These are phyloP conservation scores for Aspergillus sergii DNA, from an alignment of 2,329 filamentous ascomycete genomes.

Conservation along the genomic window DNA sequence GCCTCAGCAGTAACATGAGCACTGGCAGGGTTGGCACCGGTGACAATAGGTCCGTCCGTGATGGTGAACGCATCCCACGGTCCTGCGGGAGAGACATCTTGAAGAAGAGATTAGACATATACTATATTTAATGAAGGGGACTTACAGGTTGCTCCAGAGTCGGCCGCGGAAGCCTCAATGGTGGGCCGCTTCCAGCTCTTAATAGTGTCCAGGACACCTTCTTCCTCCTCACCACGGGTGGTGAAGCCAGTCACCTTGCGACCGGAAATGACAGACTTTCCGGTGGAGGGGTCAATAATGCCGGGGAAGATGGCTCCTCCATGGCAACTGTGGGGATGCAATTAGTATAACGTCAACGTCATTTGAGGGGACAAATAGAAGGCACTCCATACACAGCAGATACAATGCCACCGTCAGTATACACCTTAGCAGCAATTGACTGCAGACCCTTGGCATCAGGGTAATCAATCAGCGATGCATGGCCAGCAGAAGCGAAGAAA, in stretches of 20 bases:
- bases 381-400: conserved; percentile 31
- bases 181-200: conserved; percentile 34
- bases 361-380: not conserved
- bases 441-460: conserved; percentile 36
- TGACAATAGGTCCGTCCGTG: conserved; percentile 39
- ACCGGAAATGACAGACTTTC: conserved; percentile 36
- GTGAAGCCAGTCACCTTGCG: conserved; percentile 45
- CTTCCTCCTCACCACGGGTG: conserved; percentile 37
- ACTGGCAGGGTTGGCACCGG: conserved; percentile 39
- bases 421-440: conserved; percentile 31
- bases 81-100: conserved; percentile 9
- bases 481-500: conserved; percentile 46
- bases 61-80: conserved; percentile 26
- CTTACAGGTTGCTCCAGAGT: conserved; percentile 36
- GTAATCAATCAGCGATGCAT: conserved; percentile 46
- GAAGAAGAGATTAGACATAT: not conserved
- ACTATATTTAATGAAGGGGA: not conserved
- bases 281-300: conserved; percentile 33
- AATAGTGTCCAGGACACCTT: conserved; percentile 38
- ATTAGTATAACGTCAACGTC: not conserved
- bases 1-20: conserved; percentile 36
- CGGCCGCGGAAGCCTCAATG: conserved; percentile 34
- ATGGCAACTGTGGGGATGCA: conserved; percentile 32
- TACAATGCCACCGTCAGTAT: conserved; percentile 33
- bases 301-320: conserved; percentile 43